Percentiles rank a stretch among this genome's conserved stretches.
These are phyloP conservation scores for Penicillium italicum DNA, from an alignment of 2,329 filamentous ascomycete genomes.

Conservation along the genomic window DNA sequence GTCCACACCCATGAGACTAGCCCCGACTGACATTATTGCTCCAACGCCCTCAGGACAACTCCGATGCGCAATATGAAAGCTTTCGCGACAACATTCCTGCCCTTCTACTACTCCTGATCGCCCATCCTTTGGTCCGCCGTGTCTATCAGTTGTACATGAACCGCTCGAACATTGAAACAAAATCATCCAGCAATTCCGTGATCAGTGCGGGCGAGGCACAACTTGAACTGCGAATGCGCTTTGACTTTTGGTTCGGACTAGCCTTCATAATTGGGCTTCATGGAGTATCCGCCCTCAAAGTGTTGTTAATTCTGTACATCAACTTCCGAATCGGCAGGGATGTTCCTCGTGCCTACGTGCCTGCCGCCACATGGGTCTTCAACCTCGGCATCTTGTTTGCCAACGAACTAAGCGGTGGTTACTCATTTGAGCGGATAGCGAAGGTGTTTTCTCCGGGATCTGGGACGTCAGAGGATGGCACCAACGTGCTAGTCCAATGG, in stretches of 20 bases:
- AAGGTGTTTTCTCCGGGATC: constrained; percentile 41
- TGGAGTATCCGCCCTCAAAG: constrained; percentile 79
- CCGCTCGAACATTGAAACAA: constrained; percentile 34
- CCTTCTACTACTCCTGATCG: constrained; percentile 66
- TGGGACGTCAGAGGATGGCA: constrained; percentile 36
- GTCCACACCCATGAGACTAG: background rate
- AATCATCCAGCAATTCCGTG: constrained; percentile 15
- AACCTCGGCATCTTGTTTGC: constrained; percentile 82
- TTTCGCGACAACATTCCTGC: constrained; percentile 86
- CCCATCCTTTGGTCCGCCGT: constrained; percentile 76
- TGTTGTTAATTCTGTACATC: constrained; percentile 71
- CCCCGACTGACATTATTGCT: constrained; percentile 20
- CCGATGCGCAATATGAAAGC: constrained; percentile 78
- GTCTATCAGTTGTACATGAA: constrained; percentile 60
- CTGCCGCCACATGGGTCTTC: constrained; percentile 79
- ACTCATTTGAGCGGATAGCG: constrained; percentile 65
- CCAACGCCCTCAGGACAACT: constrained; percentile 65
- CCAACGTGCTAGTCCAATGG: constrained; percentile 54
- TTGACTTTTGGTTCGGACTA: constrained; percentile 77
- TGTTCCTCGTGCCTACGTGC: constrained; percentile 68
- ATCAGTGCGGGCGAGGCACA: constrained; percentile 51
- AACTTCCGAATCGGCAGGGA: constrained; percentile 77
- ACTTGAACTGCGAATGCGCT: constrained; percentile 67
- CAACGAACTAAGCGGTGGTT: constrained; percentile 81
- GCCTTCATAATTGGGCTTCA: constrained; percentile 77